Conservation (phyloP, 2,329 filamentous ascomycete species). For the Lecanicillium sp. region DNA sequence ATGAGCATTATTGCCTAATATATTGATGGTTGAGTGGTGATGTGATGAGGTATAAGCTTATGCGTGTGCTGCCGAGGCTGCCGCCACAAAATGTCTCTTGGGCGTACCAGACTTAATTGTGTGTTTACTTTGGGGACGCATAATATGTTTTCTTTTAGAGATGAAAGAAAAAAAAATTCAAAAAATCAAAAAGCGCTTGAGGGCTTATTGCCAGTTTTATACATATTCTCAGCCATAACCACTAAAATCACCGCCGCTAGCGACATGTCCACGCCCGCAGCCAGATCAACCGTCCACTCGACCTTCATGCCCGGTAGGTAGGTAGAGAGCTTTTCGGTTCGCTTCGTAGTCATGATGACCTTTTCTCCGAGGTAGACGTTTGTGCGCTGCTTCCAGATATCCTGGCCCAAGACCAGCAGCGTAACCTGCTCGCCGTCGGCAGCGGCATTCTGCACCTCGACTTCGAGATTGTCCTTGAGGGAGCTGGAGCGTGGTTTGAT, state of each 20-base stretch:
- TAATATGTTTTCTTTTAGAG: too few relatives aligned
- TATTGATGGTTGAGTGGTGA: too few relatives aligned
- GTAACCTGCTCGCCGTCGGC: neutral
- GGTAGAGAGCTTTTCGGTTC: neutral
- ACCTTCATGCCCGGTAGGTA: neutral
- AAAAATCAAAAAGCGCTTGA: neutral
- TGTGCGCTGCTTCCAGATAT: slow-evolving; percentile 3
- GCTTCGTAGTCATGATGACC: slow-evolving; percentile 2
- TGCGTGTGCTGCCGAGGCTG: too few relatives aligned
- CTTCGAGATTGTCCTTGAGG: neutral
- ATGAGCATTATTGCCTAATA: too few relatives aligned
- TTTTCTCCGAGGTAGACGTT: slow-evolving; percentile 2
- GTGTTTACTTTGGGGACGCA: too few relatives aligned
- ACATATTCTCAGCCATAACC: slow-evolving; percentile 1
- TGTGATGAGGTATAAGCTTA: too few relatives aligned
- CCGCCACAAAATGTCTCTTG: too few relatives aligned
- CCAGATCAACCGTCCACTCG: slow-evolving; percentile 1
- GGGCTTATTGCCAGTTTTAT: neutral
- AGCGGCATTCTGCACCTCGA: neutral
- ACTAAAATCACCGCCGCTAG: slow-evolving; percentile 1
- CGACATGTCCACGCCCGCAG: slow-evolving; percentile 1
- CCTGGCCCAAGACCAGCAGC: slow-evolving; percentile 1
- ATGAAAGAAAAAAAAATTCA: too few relatives aligned
- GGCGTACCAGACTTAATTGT: too few relatives aligned
- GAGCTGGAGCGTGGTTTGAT: neutral